These are phyloP conservation scores for Paramecium biaurelia DNA, from an alignment of 73 alveolate genomes.

Conservation along the genomic window DNA sequence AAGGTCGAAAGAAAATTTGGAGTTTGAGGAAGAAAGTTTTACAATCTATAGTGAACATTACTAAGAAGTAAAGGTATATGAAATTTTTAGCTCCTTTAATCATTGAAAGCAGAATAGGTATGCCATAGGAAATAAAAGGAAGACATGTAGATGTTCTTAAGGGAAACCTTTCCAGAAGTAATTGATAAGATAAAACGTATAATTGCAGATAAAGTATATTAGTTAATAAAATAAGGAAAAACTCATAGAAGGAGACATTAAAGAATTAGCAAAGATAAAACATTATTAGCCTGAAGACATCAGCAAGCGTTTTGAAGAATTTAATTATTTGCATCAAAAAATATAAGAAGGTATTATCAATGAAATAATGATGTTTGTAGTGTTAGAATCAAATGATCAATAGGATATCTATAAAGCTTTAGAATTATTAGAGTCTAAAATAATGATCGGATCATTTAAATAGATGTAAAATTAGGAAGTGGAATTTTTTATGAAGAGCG, in stretches of 20 bases:
- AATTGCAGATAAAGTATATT: neutral
- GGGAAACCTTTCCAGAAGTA: constrained; percentile 21
- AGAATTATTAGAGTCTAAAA: constrained; percentile 20
- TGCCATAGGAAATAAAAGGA: neutral
- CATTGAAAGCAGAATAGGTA: neutral
- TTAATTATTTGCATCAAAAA: constrained; percentile 7
- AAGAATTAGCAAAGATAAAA: neutral
- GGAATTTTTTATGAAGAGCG: constrained; percentile 14
- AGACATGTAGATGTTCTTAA: neutral
- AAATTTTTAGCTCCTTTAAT: neutral
- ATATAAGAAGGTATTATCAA: neutral
- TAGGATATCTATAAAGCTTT: neutral
- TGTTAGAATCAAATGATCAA: neutral
- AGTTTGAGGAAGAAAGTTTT: constrained; percentile 4
- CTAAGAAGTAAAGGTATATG: neutral
- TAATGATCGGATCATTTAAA: constrained; percentile 2
- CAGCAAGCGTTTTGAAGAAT: constrained; percentile 1
- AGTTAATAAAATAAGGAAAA: constrained; percentile 17
- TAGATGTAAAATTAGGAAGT: neutral
- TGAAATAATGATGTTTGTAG: neutral
- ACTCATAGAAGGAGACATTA: constrained; percentile 37
- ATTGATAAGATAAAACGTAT: constrained; percentile 29
- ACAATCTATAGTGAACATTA: neutral
- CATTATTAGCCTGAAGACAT: neutral
- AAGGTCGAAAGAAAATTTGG: neutral